Evolutionary conservation across 139 green algal species (phyloP), one percentile per base, ranked within the genome.

Genomic region (Trebouxia sp.): DNA sequence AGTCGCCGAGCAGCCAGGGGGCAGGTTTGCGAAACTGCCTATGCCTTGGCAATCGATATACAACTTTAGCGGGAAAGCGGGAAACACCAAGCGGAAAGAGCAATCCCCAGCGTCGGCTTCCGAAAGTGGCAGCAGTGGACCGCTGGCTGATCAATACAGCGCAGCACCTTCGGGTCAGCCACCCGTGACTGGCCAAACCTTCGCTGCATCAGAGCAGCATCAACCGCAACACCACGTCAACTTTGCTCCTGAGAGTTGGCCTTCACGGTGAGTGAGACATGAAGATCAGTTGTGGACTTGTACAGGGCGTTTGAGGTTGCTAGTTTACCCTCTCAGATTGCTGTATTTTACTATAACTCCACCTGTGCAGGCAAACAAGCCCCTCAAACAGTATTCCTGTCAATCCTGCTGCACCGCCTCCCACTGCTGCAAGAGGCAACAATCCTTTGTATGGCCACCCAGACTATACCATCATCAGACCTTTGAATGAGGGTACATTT

Each of bases 401-500:
- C 1, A 53, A 10, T 65, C 22, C 62, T 26, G 20, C 62, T 43
- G 35, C 62, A 45, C 14, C 12, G 20, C 32, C 62, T n/a, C n/a
- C n/a, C 15, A 32, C 11, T 22, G 62, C 32, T 15, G 43, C n/a
- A 15, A 65, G 55, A 65, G 12, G 55, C 32, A 72, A 22, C 62
- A 72, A 77, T 24, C 69, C 69, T 24, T 51, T 77, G 41, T 51
- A 51, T 22, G 69, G 69, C 24, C 69, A 77, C 39, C 69, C 69
- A 20, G 24, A 53, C 24, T 77, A 77, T 24, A 38, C 42, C n/a
- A 30, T 56, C 4, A 15, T 77, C 24, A 55, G 37, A 1, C 41
- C 42, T 24, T 26, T 77, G 26, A 77, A 77, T 24, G 69, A 77
- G 17, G 88, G 88, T 28, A 83, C 76, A 51, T 92, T 90, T 76